Evolutionary conservation across 2,329 filamentous ascomycete genomes (phyloP).

Genomic region (Colletotrichum zoysiae): DNA sequence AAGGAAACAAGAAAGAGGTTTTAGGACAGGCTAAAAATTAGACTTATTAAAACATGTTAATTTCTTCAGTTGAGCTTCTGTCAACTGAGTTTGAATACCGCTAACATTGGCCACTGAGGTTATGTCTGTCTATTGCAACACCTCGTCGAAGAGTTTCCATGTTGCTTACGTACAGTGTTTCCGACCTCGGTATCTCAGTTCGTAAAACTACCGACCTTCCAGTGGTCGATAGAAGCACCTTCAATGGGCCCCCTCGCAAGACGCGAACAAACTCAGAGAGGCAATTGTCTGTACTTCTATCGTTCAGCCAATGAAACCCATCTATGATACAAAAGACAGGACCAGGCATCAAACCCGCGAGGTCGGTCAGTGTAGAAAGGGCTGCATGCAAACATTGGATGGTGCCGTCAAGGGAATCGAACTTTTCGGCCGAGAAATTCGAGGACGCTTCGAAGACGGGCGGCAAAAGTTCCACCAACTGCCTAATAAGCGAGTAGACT

Average conservation of each 20-base stretch:
- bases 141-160: background rate
- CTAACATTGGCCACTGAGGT: background rate
- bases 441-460: constrained; percentile 18
- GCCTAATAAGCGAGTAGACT: constrained; percentile 31
- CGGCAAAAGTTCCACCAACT: constrained; percentile 39
- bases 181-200: background rate
- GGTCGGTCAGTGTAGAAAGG: background rate
- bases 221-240: constrained; percentile 6
- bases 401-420: constrained; percentile 2
- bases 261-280: constrained; percentile 1
- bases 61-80: background rate
- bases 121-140: background rate
- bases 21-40: background rate
- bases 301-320: constrained; percentile 19
- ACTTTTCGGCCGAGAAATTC: background rate
- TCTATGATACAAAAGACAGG: constrained; percentile 19
- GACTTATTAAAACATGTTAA: background rate
- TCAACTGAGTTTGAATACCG: rapidly evolving
- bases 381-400: background rate
- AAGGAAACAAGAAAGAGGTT: background rate
- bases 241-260: background rate
- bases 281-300: background rate
- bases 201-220: constrained; percentile 13
- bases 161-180: background rate
- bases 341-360: background rate